phyloP scores from a whole-genome alignment of 1,284 basidiomycete species.

The Gomphus bonarii region DNA sequence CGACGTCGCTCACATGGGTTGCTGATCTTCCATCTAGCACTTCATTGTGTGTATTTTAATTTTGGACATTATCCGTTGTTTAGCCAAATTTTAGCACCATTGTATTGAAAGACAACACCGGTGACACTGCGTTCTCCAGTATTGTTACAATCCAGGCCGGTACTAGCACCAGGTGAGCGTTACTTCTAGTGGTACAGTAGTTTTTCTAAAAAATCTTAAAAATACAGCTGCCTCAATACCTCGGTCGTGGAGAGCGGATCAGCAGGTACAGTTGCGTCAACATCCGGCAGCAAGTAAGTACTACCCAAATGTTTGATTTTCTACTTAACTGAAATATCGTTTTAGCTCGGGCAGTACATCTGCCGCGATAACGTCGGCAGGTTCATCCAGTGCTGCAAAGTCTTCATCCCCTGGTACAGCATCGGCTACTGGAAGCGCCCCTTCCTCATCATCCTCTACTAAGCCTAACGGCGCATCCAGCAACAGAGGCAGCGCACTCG shows the following conservation, averaged over 20 bases:
- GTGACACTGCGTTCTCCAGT: constrained; percentile 44
- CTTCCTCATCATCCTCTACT: constrained; percentile 13
- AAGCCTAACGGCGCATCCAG: constrained; percentile 18
- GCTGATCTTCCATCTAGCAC: constrained; percentile 45
- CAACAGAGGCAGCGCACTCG: constrained; percentile 13
- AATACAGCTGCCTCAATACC: constrained; percentile 20
- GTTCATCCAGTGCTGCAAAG: not conserved
- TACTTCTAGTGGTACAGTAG: not conserved
- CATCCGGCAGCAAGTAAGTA: not conserved
- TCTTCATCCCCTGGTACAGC: constrained; percentile 12
- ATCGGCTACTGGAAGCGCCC: constrained; percentile 15
- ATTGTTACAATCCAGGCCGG: constrained; percentile 39
- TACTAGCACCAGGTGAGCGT: constrained; percentile 27
- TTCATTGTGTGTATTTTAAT: constrained; percentile 36
- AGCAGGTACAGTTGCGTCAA: not conserved
- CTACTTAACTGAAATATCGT: not conserved
- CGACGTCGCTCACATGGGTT: constrained; percentile 46
- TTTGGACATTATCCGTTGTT: not conserved
- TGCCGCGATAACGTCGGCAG: not conserved
- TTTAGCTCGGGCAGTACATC: not conserved
- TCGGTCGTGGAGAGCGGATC: constrained; percentile 15
- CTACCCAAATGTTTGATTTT: not conserved
- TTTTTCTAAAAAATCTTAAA: constrained; percentile 7
- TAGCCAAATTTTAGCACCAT: constrained; percentile 32
- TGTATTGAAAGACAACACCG: constrained; percentile 49